Conservation (phyloP, 2,329 filamentous ascomycete genomes). For the Xylaria sp. region DNA sequence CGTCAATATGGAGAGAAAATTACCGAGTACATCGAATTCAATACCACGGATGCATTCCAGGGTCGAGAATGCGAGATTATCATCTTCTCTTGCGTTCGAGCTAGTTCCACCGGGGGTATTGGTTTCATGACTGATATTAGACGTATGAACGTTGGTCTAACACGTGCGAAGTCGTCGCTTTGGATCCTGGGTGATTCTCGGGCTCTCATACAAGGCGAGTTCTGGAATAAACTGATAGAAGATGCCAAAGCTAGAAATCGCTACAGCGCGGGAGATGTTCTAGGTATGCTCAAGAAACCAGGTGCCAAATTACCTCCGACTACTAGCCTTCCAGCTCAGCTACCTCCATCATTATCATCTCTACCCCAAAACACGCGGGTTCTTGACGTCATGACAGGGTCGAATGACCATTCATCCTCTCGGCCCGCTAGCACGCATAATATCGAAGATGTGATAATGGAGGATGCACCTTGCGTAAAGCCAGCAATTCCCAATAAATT, state of each 20-base stretch:
- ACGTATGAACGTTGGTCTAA: slow-evolving; percentile 99
- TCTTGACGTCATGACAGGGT: not conserved
- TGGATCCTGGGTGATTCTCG: slow-evolving; percentile 96
- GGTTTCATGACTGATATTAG: slow-evolving; percentile 98
- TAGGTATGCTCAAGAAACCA: slow-evolving; percentile 61
- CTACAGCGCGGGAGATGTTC: slow-evolving; percentile 76
- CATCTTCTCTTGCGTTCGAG: slow-evolving; percentile 98
- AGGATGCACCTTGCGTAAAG: slow-evolving; percentile 41
- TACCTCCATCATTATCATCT: slow-evolving; percentile 15
- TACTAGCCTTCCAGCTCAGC: slow-evolving; percentile 30
- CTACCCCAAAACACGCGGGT: slow-evolving; percentile 3
- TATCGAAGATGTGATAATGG: slow-evolving; percentile 47
- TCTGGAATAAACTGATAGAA: slow-evolving; percentile 87
- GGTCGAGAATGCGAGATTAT: slow-evolving; percentile 97
- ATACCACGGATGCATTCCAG: slow-evolving; percentile 98
- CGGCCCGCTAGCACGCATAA: slow-evolving; percentile 17
- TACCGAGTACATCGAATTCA: slow-evolving; percentile 88
- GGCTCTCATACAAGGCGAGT: slow-evolving; percentile 86
- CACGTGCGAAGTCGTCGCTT: slow-evolving; percentile 93
- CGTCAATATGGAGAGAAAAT: slow-evolving; percentile 79
- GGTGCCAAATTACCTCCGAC: slow-evolving; percentile 51
- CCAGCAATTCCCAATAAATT: slow-evolving; percentile 38
- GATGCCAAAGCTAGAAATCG: slow-evolving; percentile 79
- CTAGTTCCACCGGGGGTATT: slow-evolving; percentile 90
- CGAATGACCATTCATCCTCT: not conserved